Percentiles rank a stretch among this genome's conserved stretches.
Evolutionary conservation across 2,329 filamentous ascomycete species (phyloP).

Genomic region (Phaeosphaeriaceae sp.): DNA sequence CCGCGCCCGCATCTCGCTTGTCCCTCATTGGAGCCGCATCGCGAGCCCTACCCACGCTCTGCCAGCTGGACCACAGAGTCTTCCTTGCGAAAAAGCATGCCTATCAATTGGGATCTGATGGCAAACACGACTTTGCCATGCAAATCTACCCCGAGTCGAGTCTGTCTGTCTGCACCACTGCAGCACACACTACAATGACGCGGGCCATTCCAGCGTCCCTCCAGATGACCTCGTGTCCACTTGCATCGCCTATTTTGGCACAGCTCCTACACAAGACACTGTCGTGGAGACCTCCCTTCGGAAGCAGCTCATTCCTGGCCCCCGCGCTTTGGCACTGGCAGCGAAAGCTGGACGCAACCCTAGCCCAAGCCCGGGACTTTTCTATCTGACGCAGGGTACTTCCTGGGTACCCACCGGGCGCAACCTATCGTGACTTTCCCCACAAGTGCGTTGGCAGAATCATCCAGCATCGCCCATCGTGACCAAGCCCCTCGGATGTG

Average conservation of each 20-base stretch:
- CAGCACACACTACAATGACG: neutral
- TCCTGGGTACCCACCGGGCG: conserved; percentile 6
- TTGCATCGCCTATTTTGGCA: conserved; percentile 11
- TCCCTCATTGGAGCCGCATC: conserved; percentile 21
- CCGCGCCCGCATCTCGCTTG: conserved; percentile 11
- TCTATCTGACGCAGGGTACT: conserved; percentile 7
- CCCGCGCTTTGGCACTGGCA: neutral
- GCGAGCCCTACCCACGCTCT: conserved; percentile 9
- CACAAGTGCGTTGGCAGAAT: conserved; percentile 21
- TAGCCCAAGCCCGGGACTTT: conserved; percentile 1
- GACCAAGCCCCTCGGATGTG: conserved; percentile 12
- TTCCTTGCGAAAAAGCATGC: conserved; percentile 6
- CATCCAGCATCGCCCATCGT: conserved; percentile 7
- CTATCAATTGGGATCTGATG: neutral
- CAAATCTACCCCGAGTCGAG: neutral
- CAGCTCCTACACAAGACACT: neutral
- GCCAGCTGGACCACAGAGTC: conserved; percentile 2
- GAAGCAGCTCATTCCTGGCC: neutral
- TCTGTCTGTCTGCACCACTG: neutral
- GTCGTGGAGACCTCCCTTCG: neutral
- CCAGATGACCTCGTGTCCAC: conserved; percentile 24
- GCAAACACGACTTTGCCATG: neutral
- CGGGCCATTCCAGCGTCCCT: conserved; percentile 1
- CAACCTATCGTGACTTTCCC: conserved; percentile 17
- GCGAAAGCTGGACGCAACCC: neutral